Evolutionary conservation across 1,284 basidiomycete genomes (phyloP).

Genomic region (Pyrrhoderma lamaoense): DNA sequence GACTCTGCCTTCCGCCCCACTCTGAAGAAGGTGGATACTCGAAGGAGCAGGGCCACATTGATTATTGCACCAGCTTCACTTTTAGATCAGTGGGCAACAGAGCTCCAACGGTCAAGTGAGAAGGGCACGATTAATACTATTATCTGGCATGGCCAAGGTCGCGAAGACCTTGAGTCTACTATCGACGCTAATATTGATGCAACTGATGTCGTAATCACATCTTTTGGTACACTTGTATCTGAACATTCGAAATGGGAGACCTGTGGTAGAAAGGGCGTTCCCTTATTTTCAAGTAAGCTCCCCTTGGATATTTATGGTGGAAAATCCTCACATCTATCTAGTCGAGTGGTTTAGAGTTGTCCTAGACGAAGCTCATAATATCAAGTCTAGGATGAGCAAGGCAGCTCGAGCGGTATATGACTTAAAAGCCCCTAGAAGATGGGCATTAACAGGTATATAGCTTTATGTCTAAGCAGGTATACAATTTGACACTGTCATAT

Average conservation of each 20-base stretch:
- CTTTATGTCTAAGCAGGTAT: background rate
- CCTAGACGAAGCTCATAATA: slow-evolving; percentile 90
- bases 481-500: background rate
- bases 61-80: slow-evolving; percentile 93
- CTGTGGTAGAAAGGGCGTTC: slow-evolving; percentile 35
- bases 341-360: slow-evolving; percentile 78
- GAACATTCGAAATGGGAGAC: slow-evolving; percentile 76
- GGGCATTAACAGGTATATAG: slow-evolving; percentile 76
- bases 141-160: slow-evolving; percentile 85
- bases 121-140: slow-evolving; percentile 62
- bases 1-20: slow-evolving; percentile 51
- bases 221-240: slow-evolving; percentile 82
- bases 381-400: slow-evolving; percentile 87
- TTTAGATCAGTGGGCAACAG: slow-evolving; percentile 85
- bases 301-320: slow-evolving; percentile 1
- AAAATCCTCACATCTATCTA: slow-evolving; percentile 24
- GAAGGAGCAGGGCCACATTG: slow-evolving; percentile 56
- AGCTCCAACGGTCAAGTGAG: slow-evolving; percentile 70
- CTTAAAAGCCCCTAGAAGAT: slow-evolving; percentile 71
- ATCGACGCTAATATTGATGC: slow-evolving; percentile 46
- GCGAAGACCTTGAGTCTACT: slow-evolving; percentile 62
- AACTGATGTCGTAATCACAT: slow-evolving; percentile 82
- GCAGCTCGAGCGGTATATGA: slow-evolving; percentile 89
- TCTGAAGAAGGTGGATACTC: slow-evolving; percentile 19
- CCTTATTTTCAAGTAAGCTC: slow-evolving; percentile 66